phyloP scores from a whole-genome alignment of 1,139 yeast species.

The Starmera stellimalicola region DNA sequence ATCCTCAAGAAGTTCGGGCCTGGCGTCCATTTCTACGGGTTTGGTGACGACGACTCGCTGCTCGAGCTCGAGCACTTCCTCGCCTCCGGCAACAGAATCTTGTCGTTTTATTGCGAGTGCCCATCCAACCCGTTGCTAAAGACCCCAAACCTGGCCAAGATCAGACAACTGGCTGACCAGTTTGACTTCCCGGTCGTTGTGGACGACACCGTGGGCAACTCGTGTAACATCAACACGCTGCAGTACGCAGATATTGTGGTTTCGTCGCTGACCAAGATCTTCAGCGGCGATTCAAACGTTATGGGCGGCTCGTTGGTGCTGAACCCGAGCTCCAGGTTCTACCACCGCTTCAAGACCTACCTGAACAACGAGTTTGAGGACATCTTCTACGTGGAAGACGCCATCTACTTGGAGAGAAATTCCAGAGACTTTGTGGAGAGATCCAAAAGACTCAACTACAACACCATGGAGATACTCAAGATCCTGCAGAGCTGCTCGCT shows the following conservation, averaged over 20 bases:
- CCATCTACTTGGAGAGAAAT: conserved; percentile 83
- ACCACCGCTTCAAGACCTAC: conserved; percentile 41
- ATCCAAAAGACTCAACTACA: conserved; percentile 57
- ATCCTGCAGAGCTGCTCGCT: conserved; percentile 27
- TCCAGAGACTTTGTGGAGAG: conserved; percentile 79
- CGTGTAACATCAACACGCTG: conserved; percentile 72
- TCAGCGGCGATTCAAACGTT: conserved; percentile 90
- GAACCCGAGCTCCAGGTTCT: conserved; percentile 55
- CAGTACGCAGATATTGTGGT: conserved; percentile 81
- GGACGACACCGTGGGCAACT: conserved; percentile 92
- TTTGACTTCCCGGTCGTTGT: conserved; percentile 71
- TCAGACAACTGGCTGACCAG: conserved; percentile 56
- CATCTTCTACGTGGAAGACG: conserved; percentile 87
- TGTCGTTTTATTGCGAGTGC: conserved; percentile 79
- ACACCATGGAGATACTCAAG: conserved; percentile 43
- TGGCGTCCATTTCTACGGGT: conserved; percentile 72
- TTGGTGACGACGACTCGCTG: conserved; percentile 70
- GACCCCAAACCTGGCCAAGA: conserved; percentile 64
- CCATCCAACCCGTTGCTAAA: conserved; percentile 88
- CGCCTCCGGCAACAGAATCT: conserved; percentile 50
- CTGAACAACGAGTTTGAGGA: conserved; percentile 55
- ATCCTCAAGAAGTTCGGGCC: conserved; percentile 86
- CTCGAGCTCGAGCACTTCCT: conserved; percentile 53
- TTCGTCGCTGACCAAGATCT: conserved; percentile 82
- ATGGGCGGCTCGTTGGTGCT: conserved; percentile 88